Evolutionary conservation across 257 asterid species (phyloP), one percentile per base, ranked within the genome.

Genomic region (Przewalskia tangutica): DNA sequence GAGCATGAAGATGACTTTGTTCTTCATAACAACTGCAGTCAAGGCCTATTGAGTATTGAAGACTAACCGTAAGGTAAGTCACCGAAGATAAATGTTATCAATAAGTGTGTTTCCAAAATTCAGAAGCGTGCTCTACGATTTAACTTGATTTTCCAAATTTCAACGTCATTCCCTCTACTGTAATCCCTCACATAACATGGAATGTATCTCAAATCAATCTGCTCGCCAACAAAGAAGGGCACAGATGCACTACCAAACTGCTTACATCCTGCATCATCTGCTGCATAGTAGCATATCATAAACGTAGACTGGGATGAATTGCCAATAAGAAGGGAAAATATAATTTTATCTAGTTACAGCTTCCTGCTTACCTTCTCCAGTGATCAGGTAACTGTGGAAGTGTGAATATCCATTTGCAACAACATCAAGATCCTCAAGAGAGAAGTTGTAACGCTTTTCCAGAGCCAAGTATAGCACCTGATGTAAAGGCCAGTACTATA

Each of bases 401-500:
- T 83, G 95, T 40, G 95, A 89, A 71, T 95, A 95, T 53, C 99
- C 99, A 81, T 93, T 94, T 20, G 99, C 98, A 73, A 93, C 95
- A 44, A 94, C 92, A 81, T 94, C 94, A 68, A 93, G 95, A 88
- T 95, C 97, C 27, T 93, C 90, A 13, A 95, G 84, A 60, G 91
- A 78, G 92, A 95, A 95, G 89, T 95, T 95, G 85, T 93, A 94
- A 60, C 98, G 97, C 90, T 94, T 95, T 82, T 95, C 99, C 56
- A 95, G 89, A 38, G 98, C 97, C 89, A 95, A 88, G 85, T 91
- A 95, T 55, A 95, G 86, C 46, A 92, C 94, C 99, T 94, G 88
- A 81, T 70, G 71, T 11, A 70, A 44, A 56, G 77, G 78, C 10
- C n/a, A 50, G 66, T 11, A 13, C 40, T 13, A 75, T 8, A 75